Conservation (phyloP, 148 eudicot genomes). For the Pouteria glomerata region DNA sequence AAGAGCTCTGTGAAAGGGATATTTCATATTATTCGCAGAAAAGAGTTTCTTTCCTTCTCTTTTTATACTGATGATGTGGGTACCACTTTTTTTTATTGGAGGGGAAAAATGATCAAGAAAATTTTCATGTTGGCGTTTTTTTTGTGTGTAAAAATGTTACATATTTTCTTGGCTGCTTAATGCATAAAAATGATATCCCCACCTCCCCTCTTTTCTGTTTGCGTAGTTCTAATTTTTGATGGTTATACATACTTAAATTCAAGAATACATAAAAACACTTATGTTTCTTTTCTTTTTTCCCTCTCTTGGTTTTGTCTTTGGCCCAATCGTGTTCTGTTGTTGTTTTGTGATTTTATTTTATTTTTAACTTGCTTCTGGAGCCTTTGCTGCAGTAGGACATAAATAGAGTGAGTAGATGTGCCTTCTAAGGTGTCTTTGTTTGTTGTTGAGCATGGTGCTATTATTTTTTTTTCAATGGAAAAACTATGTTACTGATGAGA, state of each 20-base stretch:
- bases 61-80: conserved; percentile 10
- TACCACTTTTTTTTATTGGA: not conserved
- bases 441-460: not conserved
- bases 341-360: not conserved
- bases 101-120: not conserved
- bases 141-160: not conserved
- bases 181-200: not conserved
- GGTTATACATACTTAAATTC: not conserved
- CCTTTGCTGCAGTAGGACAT: not conserved
- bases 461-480: not conserved
- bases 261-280: not conserved
- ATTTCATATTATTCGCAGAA: conserved; percentile 23
- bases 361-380: not conserved
- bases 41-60: conserved; percentile 20
- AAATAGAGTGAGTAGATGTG: not conserved
- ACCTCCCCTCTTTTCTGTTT: not conserved
- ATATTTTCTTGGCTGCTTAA: not conserved
- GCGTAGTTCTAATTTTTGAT: not conserved
- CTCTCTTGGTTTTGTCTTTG: not conserved
- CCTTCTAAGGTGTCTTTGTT: not conserved
- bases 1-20: conserved; percentile 16
- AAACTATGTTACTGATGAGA: conserved; percentile 3
- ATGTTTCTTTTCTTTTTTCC: not conserved
- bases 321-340: not conserved
- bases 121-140: not conserved